Conservation (phyloP, 257 asterid species). For the Linderniella brevidens region DNA sequence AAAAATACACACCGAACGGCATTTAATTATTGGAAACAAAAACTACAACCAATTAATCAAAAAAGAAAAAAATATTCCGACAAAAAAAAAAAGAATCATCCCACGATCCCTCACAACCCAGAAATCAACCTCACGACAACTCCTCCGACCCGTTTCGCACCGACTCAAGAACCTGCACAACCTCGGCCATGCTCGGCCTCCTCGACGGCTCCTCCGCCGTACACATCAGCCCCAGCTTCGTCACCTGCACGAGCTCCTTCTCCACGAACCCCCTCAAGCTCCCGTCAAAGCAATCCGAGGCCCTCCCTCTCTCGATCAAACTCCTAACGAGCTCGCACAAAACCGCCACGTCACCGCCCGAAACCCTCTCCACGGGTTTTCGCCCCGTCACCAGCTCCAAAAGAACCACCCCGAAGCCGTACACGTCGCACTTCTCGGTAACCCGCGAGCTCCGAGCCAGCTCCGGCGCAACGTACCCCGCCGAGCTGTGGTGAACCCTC, state of each 20-base stretch:
- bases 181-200: constrained; percentile 95
- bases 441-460: constrained; percentile 53
- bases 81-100: neutral
- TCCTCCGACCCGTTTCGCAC: constrained; percentile 54
- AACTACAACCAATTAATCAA: constrained; percentile 3
- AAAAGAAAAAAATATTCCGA: neutral
- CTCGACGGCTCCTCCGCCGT: constrained; percentile 44
- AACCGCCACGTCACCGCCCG: constrained; percentile 46
- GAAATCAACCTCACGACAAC: constrained; percentile 12
- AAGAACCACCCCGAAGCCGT: constrained; percentile 64
- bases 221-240: constrained; percentile 78
- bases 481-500: constrained; percentile 71
- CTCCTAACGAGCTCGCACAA: constrained; percentile 61
- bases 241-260: constrained; percentile 70
- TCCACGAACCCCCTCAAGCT: constrained; percentile 55
- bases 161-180: constrained; percentile 79
- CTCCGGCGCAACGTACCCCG: constrained; percentile 90
- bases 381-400: constrained; percentile 77
- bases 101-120: too few relatives aligned
- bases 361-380: constrained; percentile 68
- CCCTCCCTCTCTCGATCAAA: constrained; percentile 46
- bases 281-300: constrained; percentile 51
- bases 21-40: too few relatives aligned
- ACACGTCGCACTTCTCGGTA: constrained; percentile 71
- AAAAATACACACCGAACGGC: too few relatives aligned